These are phyloP conservation scores for Eimeria acervulina DNA, from an alignment of 169 alveolate species.

Conservation along the genomic window DNA sequence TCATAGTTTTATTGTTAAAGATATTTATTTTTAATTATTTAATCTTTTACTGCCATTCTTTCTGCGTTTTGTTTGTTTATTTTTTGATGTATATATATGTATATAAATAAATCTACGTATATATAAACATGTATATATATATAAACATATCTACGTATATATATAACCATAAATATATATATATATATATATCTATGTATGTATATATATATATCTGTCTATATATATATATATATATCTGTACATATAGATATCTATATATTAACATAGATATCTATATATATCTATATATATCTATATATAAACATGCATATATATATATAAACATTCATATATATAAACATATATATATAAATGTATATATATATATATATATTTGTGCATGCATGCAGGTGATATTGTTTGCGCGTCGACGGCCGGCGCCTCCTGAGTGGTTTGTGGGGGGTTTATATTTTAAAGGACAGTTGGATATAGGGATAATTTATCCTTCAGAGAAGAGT, in stretches of 20 bases:
- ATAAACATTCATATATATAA: too few species aligned
- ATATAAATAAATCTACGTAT: conserved; percentile 86
- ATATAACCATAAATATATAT: neutral
- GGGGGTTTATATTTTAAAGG: neutral
- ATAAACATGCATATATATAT: neutral
- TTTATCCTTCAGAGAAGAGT: neutral
- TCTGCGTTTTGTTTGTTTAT: too few species aligned
- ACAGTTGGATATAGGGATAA: neutral
- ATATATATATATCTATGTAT: conserved; percentile 77
- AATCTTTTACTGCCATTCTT: too few species aligned
- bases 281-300: neutral
- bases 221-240: conserved; percentile 86
- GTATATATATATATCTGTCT: conserved; percentile 86
- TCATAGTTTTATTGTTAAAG: too few species aligned
- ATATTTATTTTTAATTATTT: conserved; percentile 79
- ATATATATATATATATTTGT: too few species aligned
- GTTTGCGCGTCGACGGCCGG: neutral
- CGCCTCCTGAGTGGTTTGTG: neutral
- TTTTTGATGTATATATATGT: conserved; percentile 84
- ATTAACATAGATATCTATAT: neutral
- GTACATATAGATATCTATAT: neutral
- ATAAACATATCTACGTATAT: neutral
- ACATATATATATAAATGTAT: too few species aligned
- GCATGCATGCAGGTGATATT: neutral
- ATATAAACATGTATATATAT: neutral